These are phyloP conservation scores for Paraphaeosphaeria sporulosa DNA, from an alignment of 2,329 filamentous ascomycete species.

Conservation along the genomic window DNA sequence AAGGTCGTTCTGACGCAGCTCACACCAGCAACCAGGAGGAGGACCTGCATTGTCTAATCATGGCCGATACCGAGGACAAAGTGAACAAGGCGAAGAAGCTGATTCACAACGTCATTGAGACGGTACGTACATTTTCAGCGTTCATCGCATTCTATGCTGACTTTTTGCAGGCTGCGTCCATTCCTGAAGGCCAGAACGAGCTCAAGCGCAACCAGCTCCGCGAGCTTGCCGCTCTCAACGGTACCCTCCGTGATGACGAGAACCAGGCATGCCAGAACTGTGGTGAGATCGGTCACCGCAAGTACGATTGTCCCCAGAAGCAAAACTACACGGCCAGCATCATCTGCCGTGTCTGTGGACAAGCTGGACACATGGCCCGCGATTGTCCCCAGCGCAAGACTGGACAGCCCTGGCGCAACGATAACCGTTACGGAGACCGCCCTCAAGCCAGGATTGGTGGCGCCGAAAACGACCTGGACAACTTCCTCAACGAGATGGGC, in stretches of 20 bases:
- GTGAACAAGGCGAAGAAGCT: conserved; percentile 99
- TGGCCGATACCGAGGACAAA: conserved; percentile 99
- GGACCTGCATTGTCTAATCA: conserved; percentile 97
- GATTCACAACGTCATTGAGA: conserved; percentile 98
- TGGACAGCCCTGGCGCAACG: conserved; percentile 91
- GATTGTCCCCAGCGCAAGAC: conserved; percentile 95
- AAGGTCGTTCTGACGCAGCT: conserved; percentile 97
- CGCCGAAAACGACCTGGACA: conserved; percentile 94
- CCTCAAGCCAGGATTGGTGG: conserved; percentile 73
- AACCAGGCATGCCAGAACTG: conserved; percentile 99
- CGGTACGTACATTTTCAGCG: conserved; percentile 68
- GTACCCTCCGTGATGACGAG: conserved; percentile 97
- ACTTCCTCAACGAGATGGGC: conserved; percentile 97
- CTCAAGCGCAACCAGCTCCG: conserved; percentile 98
- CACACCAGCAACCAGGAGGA: conserved; percentile 99
- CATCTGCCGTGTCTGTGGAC: conserved; percentile 97
- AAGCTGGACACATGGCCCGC: conserved; percentile 96
- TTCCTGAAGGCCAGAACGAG: conserved; percentile 98
- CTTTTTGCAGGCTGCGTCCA: conserved; percentile 82
- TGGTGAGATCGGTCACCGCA: conserved; percentile 97
- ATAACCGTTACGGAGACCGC: conserved; percentile 61
- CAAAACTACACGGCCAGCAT: conserved; percentile 99
- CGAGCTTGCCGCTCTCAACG: conserved; percentile 96
- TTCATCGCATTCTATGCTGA: conserved; percentile 37
- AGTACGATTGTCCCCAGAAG: conserved; percentile 97